Evolutionary conservation across 2,329 filamentous ascomycete genomes (phyloP).

Genomic region (Coniochaeta hoffmannii): DNA sequence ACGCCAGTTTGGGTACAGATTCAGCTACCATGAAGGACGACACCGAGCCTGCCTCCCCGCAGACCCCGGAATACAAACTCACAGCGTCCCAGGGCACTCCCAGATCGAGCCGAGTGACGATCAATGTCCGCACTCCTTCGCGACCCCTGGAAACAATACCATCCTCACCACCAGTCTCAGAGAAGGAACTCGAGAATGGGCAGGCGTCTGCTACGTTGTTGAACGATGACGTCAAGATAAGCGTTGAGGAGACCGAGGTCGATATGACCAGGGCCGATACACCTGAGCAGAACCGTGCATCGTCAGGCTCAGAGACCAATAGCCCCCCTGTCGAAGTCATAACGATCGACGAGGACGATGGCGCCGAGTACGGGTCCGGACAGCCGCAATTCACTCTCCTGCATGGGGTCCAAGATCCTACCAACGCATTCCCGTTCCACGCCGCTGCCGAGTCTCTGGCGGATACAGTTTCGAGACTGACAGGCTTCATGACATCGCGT

Average conservation of each 20-base stretch:
- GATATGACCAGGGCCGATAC: constrained; percentile 23
- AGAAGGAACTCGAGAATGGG: not conserved
- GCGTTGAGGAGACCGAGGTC: constrained; percentile 36
- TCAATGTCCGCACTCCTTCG: constrained; percentile 46
- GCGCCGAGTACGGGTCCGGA: constrained; percentile 16
- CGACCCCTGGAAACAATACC: constrained; percentile 31
- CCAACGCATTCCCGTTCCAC: constrained; percentile 38
- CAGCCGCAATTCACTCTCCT: constrained; percentile 16
- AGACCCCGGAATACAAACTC: constrained; percentile 31
- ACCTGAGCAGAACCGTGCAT: constrained; percentile 21
- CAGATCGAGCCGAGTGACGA: constrained; percentile 44
- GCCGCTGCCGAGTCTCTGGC: constrained; percentile 16
- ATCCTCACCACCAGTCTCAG: constrained; percentile 36
- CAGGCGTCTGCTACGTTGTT: constrained; percentile 5
- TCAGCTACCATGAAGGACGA: constrained; percentile 30
- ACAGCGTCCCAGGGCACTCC: constrained; percentile 20
- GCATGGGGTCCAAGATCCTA: constrained; percentile 29
- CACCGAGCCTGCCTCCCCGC: constrained; percentile 29
- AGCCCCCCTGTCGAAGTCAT: constrained; percentile 39
- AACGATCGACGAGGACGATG: constrained; percentile 28
- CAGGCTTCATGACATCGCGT: constrained; percentile 17
- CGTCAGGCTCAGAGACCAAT: constrained; percentile 28
- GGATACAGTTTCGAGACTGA: constrained; percentile 20
- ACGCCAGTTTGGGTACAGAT: not conserved
- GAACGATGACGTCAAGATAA: constrained; percentile 29